Evolutionary conservation across 352 stramenopile genomes (phyloP).

Genomic region (Pythium apleroticum): DNA sequence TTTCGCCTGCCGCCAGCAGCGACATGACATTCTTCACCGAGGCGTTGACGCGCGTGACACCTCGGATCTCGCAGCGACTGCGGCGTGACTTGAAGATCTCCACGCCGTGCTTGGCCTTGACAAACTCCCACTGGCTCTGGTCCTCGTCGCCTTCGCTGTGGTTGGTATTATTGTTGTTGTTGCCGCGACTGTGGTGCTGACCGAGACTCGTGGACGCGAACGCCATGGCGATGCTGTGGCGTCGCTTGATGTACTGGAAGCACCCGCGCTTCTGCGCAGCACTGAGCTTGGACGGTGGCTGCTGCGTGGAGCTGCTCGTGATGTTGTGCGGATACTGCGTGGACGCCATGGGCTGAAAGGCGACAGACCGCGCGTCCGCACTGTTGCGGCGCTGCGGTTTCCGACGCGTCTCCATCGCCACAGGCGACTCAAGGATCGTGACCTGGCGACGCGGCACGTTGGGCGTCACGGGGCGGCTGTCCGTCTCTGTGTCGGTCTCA

Average conservation of each 20-base stretch:
- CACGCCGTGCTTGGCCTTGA: conserved; percentile 71
- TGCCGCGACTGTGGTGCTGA: conserved; percentile 4
- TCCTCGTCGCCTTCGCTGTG: conserved; percentile 5
- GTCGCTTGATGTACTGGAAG: conserved; percentile 80
- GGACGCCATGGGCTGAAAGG: not conserved
- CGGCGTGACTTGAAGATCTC: conserved; percentile 68
- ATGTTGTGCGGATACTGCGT: not conserved
- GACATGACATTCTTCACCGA: conserved; percentile 85
- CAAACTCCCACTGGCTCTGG: conserved; percentile 53
- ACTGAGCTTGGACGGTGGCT: conserved; percentile 33
- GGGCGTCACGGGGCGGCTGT: conserved; percentile 21
- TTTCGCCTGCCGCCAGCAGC: conserved; percentile 55
- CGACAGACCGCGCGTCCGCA: conserved; percentile 12
- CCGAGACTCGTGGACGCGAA: conserved; percentile 45
- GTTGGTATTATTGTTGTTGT: conserved; percentile 16
- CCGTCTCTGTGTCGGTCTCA: conserved; percentile 22
- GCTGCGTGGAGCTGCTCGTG: not conserved
- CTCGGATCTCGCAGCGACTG: conserved; percentile 73
- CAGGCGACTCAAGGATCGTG: conserved; percentile 5
- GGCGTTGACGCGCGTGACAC: conserved; percentile 68
- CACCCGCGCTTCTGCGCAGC: conserved; percentile 75
- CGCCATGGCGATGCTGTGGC: conserved; percentile 67
- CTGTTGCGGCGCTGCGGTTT: conserved; percentile 24
- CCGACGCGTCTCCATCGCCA: not conserved
- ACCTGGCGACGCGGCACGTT: conserved; percentile 6